These are phyloP conservation scores for Streptanthus diversifolius DNA, from an alignment of 345 rosid genomes.

Conservation along the genomic window DNA sequence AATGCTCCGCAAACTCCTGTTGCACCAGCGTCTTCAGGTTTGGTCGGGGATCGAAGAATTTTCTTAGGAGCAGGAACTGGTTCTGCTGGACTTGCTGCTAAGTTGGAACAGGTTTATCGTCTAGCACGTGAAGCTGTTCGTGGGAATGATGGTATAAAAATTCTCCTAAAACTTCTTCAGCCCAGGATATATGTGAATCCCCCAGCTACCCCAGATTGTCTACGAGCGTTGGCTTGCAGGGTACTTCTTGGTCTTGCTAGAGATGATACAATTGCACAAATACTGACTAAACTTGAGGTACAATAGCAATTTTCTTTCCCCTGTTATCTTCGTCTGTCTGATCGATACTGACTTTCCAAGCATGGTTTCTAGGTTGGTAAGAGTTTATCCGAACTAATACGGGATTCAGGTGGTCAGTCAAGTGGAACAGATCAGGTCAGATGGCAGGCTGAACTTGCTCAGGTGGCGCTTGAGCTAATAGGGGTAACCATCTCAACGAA, in stretches of 20 bases:
- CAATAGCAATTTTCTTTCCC: not conserved
- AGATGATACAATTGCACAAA: slow-evolving; percentile 94
- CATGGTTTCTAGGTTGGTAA: slow-evolving; percentile 72
- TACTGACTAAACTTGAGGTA: slow-evolving; percentile 98
- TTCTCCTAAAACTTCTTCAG: slow-evolving; percentile 91
- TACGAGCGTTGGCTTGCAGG: slow-evolving; percentile 92
- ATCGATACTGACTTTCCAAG: slow-evolving; percentile 2
- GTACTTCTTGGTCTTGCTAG: slow-evolving; percentile 97
- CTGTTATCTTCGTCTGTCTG: not conserved
- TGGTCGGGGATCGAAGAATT: slow-evolving; percentile 96
- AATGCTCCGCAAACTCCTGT: slow-evolving; percentile 55
- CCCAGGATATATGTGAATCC: slow-evolving; percentile 75
- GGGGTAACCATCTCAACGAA: slow-evolving; percentile 48
- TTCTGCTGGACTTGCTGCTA: slow-evolving; percentile 96
- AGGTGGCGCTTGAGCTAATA: slow-evolving; percentile 93
- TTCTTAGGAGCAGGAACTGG: slow-evolving; percentile 97
- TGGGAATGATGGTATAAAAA: slow-evolving; percentile 94
- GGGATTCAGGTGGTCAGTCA: slow-evolving; percentile 81
- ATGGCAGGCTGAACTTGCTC: slow-evolving; percentile 96
- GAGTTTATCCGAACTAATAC: slow-evolving; percentile 89
- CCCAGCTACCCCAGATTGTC: slow-evolving; percentile 89
- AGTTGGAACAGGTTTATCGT: slow-evolving; percentile 93
- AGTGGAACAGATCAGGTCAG: slow-evolving; percentile 80
- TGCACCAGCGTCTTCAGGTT: slow-evolving; percentile 59
- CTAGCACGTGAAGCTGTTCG: slow-evolving; percentile 96